Evolutionary conservation across 2,329 filamentous ascomycete species (phyloP).

Genomic region (Dactylella cylindrospora): DNA sequence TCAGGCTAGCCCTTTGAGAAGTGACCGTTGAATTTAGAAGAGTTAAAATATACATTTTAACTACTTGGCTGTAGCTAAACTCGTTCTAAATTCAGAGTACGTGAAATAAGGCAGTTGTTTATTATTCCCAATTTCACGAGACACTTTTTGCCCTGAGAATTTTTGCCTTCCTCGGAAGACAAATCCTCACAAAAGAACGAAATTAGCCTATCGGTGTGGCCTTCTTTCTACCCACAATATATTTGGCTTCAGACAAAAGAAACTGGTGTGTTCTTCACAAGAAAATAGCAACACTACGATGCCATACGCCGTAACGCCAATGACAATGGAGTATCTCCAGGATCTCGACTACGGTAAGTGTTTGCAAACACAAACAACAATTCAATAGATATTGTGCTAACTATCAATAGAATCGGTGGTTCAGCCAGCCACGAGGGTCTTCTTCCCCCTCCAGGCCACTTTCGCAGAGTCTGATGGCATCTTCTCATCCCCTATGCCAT

Average conservation of each 20-base stretch:
- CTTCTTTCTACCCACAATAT: slow-evolving; percentile 2
- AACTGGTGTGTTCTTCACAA: slow-evolving; percentile 1
- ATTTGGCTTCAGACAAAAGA: slow-evolving; percentile 9
- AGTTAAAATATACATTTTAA: no score
- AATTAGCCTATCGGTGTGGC: no score
- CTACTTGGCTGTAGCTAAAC: slow-evolving; percentile 41
- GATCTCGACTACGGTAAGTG: slow-evolving; percentile 43
- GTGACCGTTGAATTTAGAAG: no score
- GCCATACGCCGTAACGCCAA: slow-evolving; percentile 42
- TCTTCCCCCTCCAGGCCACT: slow-evolving; percentile 40
- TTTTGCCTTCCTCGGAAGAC: slow-evolving; percentile 15
- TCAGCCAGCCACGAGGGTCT: slow-evolving; percentile 40
- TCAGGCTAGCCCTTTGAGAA: slow-evolving; percentile 41
- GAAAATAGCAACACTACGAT: slow-evolving; percentile 12
- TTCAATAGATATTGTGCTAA: background rate
- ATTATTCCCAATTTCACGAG: background rate
- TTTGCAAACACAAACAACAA: background rate
- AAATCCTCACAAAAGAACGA: slow-evolving; percentile 23
- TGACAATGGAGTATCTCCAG: slow-evolving; percentile 42
- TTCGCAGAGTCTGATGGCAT: slow-evolving; percentile 40
- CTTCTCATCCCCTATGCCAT: slow-evolving; percentile 37
- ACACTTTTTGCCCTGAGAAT: slow-evolving; percentile 19
- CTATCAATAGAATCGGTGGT: slow-evolving; percentile 36
- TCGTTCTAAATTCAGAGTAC: slow-evolving; percentile 11
- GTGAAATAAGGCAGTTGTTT: slow-evolving; percentile 17